A percentile compares a stretch with the other conserved stretches of the same genome.
Evolutionary conservation across 2,329 filamentous ascomycete genomes (phyloP).

Genomic region (Monosporascus sp.): DNA sequence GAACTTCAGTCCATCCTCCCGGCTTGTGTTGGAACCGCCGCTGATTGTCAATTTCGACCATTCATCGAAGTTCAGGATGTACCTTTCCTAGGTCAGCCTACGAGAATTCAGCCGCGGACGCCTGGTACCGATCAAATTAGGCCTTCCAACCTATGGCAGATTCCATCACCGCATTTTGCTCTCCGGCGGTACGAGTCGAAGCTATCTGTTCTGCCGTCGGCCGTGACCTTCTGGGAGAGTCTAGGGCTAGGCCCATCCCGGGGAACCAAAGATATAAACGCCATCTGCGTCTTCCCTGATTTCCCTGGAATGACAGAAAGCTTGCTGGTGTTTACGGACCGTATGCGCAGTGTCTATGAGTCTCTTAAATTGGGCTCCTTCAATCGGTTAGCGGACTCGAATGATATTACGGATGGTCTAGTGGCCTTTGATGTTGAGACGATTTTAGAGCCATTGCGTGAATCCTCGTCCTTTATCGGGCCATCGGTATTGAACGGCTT

Average conservation of each 20-base stretch:
- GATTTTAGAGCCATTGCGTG: conserved; percentile 32
- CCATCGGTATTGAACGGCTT: conserved; percentile 44
- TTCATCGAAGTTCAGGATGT: conserved; percentile 54
- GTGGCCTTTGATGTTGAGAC: conserved; percentile 45
- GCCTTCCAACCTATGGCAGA: conserved; percentile 51
- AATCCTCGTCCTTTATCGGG: conserved; percentile 36
- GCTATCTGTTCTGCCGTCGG: conserved; percentile 69
- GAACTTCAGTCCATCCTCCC: conserved; percentile 41
- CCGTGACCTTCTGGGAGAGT: conserved; percentile 76
- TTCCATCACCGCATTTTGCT: conserved; percentile 66
- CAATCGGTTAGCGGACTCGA: conserved; percentile 37
- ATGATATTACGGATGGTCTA: conserved; percentile 42
- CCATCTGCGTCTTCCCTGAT: conserved; percentile 65
- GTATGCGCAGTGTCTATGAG: conserved; percentile 67
- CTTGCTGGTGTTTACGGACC: conserved; percentile 58
- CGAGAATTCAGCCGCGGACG: conserved; percentile 45
- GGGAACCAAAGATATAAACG: conserved; percentile 64
- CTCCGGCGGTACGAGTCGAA: conserved; percentile 63
- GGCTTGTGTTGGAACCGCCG: conserved; percentile 36
- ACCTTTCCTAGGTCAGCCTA: conserved; percentile 46
- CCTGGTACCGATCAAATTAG: conserved; percentile 42
- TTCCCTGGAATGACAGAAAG: conserved; percentile 57
- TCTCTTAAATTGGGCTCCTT: conserved; percentile 67
- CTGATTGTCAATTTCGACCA: conserved; percentile 38
- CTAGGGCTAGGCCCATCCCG: conserved; percentile 67